A percentile compares a stretch with the other conserved stretches of the same genome.
Conservation (phyloP, 208 protist genomes). For the Kentomonas sorsogonicus region DNA sequence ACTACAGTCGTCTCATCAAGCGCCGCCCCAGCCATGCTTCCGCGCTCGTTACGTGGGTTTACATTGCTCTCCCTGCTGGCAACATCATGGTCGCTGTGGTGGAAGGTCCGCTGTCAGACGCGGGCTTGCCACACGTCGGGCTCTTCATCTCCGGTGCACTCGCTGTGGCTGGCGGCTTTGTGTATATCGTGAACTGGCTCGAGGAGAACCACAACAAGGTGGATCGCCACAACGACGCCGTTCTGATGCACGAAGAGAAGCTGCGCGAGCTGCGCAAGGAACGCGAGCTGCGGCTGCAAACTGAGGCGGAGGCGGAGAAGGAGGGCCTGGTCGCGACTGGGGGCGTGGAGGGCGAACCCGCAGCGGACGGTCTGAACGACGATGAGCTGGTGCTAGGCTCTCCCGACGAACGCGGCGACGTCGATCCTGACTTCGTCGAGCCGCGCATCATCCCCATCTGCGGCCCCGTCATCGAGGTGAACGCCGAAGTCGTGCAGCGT, state of each 20-base stretch:
- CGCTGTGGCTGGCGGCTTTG: conserved; percentile 13
- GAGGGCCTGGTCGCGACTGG: conserved; percentile 1
- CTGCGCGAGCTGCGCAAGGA: conserved; percentile 1
- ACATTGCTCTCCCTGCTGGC: conserved; percentile 23
- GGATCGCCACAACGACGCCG: conserved; percentile 17
- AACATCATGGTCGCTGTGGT: conserved; percentile 16
- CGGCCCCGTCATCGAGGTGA: conserved; percentile 27
- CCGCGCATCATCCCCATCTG: conserved; percentile 16
- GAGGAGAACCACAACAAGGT: conserved; percentile 27
- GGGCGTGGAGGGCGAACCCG: not conserved
- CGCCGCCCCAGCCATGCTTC: conserved; percentile 18
- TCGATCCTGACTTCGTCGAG: not conserved
- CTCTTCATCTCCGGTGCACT: conserved; percentile 19
- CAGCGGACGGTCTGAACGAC: no score
- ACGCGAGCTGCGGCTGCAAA: not conserved
- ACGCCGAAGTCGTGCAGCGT: conserved; percentile 24
- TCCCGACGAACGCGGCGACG: no score
- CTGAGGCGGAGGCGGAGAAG: conserved; percentile 5
- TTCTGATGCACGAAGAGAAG: conserved; percentile 9
- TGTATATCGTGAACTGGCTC: conserved; percentile 37
- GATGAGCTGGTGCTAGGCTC: no score
- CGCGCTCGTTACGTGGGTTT: conserved; percentile 36
- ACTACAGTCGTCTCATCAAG: conserved; percentile 40
- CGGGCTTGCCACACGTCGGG: conserved; percentile 12
- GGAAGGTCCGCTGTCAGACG: conserved; percentile 33